phyloP scores from a whole-genome alignment of 495 filamentous ascomycete genomes.

The Pyronema omphalodes region DNA sequence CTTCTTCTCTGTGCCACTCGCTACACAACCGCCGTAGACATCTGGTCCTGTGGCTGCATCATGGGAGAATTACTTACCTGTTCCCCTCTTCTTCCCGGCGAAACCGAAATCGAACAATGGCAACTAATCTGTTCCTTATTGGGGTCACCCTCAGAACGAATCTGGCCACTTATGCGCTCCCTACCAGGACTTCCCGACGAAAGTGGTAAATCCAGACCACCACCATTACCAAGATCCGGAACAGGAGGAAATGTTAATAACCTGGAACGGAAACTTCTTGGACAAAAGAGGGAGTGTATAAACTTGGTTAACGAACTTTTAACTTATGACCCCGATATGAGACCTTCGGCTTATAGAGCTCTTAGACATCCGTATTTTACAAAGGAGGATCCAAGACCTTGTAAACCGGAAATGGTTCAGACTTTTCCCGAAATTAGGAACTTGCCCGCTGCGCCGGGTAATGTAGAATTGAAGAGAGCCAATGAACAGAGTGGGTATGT shows the following conservation, averaged over 20 bases:
- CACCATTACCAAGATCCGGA: constrained; percentile 3
- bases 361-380: constrained; percentile 22
- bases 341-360: constrained; percentile 15
- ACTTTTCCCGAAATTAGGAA: constrained; percentile 31
- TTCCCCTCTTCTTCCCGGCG: constrained; percentile 28
- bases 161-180: constrained; percentile 24
- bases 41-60: constrained; percentile 32
- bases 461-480: constrained; percentile 9
- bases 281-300: constrained; percentile 22
- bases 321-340: constrained; percentile 21
- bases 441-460: constrained; percentile 5
- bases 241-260: constrained; percentile 12
- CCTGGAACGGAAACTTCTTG: constrained; percentile 13
- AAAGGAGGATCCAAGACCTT: constrained; percentile 27
- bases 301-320: constrained; percentile 19
- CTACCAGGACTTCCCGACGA: constrained; percentile 17
- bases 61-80: constrained; percentile 30
- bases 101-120: constrained; percentile 29
- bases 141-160: constrained; percentile 27
- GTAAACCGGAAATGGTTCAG: constrained; percentile 27
- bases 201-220: neutral
- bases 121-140: constrained; percentile 28
- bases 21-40: constrained; percentile 28
- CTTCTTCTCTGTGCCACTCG: constrained; percentile 29
- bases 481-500: constrained; percentile 22